A percentile compares a stretch with the other conserved stretches of the same genome.
Conservation (phyloP, 2,329 filamentous ascomycete species). For the Arthrobotrys sinensis region DNA sequence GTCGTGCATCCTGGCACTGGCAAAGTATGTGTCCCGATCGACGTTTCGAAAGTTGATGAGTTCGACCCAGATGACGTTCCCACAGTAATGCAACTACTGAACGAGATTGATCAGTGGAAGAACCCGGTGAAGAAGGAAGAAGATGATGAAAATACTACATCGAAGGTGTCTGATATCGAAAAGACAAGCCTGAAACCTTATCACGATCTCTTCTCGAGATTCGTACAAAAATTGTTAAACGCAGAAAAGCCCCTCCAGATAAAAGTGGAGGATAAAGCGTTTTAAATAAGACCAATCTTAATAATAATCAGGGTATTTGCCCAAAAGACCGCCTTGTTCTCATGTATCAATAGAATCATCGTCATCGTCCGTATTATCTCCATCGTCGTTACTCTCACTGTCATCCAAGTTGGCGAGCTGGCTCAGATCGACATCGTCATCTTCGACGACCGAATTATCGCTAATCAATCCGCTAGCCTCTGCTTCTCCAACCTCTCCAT, state of each 20-base stretch:
- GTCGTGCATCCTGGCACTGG: conserved; percentile 94
- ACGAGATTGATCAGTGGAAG: conserved; percentile 88
- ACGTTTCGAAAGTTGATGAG: conserved; percentile 79
- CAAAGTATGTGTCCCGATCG: conserved; percentile 94
- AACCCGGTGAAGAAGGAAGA: conserved; percentile 67
- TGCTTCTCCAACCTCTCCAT: conserved; percentile 10
- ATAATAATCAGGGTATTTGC: neutral
- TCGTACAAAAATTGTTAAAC: conserved; percentile 72
- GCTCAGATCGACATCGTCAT: conserved; percentile 6
- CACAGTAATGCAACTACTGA: conserved; percentile 84
- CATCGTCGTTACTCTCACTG: conserved; percentile 11
- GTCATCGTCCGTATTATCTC: neutral
- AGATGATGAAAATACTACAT: conserved; percentile 65
- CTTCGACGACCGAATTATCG: neutral
- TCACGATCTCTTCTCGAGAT: conserved; percentile 87
- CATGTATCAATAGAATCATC: neutral
- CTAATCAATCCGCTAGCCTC: neutral
- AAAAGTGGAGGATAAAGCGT: conserved; percentile 37
- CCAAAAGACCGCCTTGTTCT: neutral
- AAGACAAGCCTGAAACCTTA: conserved; percentile 96
- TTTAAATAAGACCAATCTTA: conserved; percentile 9
- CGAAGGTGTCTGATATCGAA: conserved; percentile 85
- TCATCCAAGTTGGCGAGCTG: conserved; percentile 14
- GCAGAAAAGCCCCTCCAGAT: conserved; percentile 28
- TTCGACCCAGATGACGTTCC: conserved; percentile 93